Base-by-base conservation (phyloP, 768 basidiomycete species). In the Strobilomyces confusus region DNA sequence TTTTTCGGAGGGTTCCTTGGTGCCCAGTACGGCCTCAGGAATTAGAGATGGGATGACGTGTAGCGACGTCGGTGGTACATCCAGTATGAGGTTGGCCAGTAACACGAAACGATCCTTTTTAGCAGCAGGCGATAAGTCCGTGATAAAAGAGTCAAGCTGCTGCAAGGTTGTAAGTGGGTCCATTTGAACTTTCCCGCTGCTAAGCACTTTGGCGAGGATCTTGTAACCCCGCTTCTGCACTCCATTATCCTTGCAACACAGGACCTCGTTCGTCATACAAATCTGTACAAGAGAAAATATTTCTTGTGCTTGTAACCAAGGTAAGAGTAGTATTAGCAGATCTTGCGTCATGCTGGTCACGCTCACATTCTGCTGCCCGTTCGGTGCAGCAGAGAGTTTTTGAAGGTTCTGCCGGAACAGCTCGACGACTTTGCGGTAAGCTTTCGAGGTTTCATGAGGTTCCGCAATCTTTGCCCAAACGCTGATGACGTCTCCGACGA, bases 161-260 rank as follows among this genome's bases (percentile, higher is more conserved):
- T 80, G 76, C 23, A 97, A 72, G 25, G 87, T 79, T 11, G 68
- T 67, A 54, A 87, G 84, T 13, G 76, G 78, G 55, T 82, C 80
- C 41, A 77, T 61, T 30, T 66, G 65, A 29, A 86, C 74, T 63
- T 87, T 86, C 0, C 75, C 78, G 48, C 75, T 75, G 63, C 87
- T 86, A n/a, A 86, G 70, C 38, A 93, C 68, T 59, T 86, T 86
- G 30, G 86, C 77, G 15, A 98, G 77, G 17, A 89, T 84, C 65
- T 95, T 89, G 73, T 98, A 98, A 9, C 86, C 90, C 60, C 95
- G 90, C 73, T 99, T 99, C 73, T 98, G 95, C 6, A 95, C 84
- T 4, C 84, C 92, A 47, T 89, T 89, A 63, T 98, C 93, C 60
- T 75, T 81, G 61, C 83, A 84, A 49, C 80, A 80, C 6, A 98